phyloP scores from a whole-genome alignment of 1,284 basidiomycete species.

The Ceratobasidium sp. region DNA sequence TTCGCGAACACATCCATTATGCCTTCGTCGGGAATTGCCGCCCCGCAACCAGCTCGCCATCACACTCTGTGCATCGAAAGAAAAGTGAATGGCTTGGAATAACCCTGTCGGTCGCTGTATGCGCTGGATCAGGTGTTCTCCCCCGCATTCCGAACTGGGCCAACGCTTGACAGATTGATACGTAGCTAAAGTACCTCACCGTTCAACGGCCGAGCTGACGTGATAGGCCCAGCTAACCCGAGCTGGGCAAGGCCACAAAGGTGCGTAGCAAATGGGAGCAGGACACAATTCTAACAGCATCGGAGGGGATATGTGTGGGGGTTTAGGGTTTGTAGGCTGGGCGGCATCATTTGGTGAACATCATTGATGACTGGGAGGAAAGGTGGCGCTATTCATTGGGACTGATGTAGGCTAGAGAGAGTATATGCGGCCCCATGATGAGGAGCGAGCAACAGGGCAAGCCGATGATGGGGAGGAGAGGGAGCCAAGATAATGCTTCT shows the following conservation, averaged over 20 bases:
- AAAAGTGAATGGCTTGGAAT: no score
- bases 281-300: not conserved
- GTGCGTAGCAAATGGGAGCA: not conserved
- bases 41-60: no score
- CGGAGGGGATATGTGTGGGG: not conserved
- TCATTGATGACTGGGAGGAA: conserved; percentile 1
- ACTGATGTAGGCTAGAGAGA: not conserved
- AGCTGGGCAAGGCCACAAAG: conserved; percentile 13
- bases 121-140: no score
- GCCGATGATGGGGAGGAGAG: not conserved
- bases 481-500: not conserved
- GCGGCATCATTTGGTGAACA: not conserved
- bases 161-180: conserved; percentile 1
- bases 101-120: no score
- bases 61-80: no score
- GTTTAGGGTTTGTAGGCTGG: not conserved
- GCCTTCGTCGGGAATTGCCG: no score
- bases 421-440: conserved; percentile 4
- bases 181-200: conserved; percentile 27
- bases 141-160: conserved; percentile 14
- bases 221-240: conserved; percentile 29
- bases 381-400: not conserved
- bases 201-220: conserved; percentile 3
- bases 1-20: no score
- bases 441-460: conserved; percentile 1